phyloP scores from a whole-genome alignment of 257 asterid species.

The Lycium ferocissimum region DNA sequence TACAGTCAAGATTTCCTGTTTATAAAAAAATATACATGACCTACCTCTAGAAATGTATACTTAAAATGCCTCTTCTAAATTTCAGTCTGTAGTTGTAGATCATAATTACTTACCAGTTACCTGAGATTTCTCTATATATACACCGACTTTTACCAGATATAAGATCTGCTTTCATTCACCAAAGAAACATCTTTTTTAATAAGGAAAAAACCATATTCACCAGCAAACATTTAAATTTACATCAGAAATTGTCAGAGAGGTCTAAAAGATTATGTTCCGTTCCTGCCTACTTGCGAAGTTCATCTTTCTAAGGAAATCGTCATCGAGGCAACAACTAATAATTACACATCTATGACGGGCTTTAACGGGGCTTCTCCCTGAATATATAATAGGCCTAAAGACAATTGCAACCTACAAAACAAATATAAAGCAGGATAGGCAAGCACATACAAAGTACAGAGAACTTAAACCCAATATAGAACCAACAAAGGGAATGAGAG shows the following conservation, averaged over 20 bases:
- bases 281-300: background rate
- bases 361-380: background rate
- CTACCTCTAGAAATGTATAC: background rate
- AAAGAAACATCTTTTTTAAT: too few relatives aligned
- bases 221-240: background rate
- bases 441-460: background rate
- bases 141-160: background rate
- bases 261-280: background rate
- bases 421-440: background rate
- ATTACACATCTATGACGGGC: constrained; percentile 10
- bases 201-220: too few relatives aligned
- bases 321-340: background rate
- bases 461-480: background rate
- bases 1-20: background rate
- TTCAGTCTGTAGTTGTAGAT: background rate
- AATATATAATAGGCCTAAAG: background rate
- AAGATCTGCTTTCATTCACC: background rate
- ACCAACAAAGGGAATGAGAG: background rate
- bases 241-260: background rate
- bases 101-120: background rate
- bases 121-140: background rate
- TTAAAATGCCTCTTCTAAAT: background rate
- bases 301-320: background rate
- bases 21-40: background rate
- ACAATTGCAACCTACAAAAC: background rate